Percentiles rank a stretch among this genome's conserved stretches.
phyloP scores from a whole-genome alignment of 1,139 yeast species.

The Arxiozyma telluris region DNA sequence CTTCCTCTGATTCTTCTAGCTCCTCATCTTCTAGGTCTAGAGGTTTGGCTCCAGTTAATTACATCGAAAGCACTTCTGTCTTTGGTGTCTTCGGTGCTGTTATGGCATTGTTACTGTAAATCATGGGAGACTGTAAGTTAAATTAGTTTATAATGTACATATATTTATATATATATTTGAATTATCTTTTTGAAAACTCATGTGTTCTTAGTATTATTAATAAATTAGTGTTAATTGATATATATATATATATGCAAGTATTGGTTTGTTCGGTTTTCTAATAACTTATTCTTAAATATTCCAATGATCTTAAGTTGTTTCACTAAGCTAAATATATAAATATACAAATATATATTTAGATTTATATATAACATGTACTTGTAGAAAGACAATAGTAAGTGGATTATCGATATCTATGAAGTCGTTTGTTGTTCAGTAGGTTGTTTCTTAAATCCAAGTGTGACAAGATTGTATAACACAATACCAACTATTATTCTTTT shows the following conservation, averaged over 20 bases:
- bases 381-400: not conserved
- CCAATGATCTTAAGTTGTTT: no score
- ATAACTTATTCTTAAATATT: no score
- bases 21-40: slow-evolving; percentile 28
- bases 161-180: not conserved
- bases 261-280: no score
- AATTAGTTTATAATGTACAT: not conserved
- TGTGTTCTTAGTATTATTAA: not conserved
- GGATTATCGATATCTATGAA: not conserved
- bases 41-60: slow-evolving; percentile 31
- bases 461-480: slow-evolving; percentile 16
- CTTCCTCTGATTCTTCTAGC: slow-evolving; percentile 24
- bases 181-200: not conserved
- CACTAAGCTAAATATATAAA: no score
- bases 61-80: slow-evolving; percentile 42
- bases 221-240: no score
- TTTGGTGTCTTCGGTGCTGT: slow-evolving; percentile 55
- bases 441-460: slow-evolving; percentile 1
- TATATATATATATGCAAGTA: not conserved
- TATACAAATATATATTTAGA: not conserved
- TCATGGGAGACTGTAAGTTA: not conserved
- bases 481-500: slow-evolving; percentile 23
- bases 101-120: slow-evolving; percentile 56
- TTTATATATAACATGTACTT: not conserved
- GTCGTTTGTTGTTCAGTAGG: not conserved